phyloP scores from a whole-genome alignment of 176 grass and related monocot species.

The Oryza meyeriana region DNA sequence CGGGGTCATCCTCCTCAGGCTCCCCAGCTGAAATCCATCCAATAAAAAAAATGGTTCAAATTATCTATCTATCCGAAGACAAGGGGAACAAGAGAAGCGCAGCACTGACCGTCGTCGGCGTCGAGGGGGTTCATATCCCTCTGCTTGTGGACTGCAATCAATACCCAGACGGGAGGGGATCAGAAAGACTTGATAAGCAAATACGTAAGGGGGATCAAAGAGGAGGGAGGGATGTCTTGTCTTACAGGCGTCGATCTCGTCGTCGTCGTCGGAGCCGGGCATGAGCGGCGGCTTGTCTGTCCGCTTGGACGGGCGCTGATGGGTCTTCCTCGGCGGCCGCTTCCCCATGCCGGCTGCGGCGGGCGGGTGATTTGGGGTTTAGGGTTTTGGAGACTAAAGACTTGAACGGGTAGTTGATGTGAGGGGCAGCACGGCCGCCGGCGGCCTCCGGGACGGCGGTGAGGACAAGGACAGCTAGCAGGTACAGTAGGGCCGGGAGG shows the following conservation, averaged over 20 bases:
- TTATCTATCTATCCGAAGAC: not conserved
- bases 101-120: conserved; percentile 31
- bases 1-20: conserved; percentile 62
- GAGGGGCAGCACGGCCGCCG: too few species aligned
- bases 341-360: too few species aligned
- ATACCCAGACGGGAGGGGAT: not conserved
- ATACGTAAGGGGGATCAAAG: not conserved
- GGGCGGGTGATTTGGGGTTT: not conserved
- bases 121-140: conserved; percentile 72
- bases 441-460: too few species aligned
- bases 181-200: not conserved
- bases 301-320: too few species aligned
- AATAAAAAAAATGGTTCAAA: not conserved
- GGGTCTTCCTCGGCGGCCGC: too few species aligned
- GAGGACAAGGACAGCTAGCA: too few species aligned
- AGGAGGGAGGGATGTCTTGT: not conserved
- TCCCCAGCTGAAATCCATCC: conserved; percentile 25
- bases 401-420: too few species aligned
- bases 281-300: conserved; percentile 3
- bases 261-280: conserved; percentile 42
- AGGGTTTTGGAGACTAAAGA: conserved; percentile 1
- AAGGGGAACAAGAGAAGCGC: too few species aligned
- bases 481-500: too few species aligned
- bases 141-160: conserved; percentile 76
- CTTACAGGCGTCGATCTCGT: conserved; percentile 87